A percentile compares a stretch with the other conserved stretches of the same genome.
Conservation (phyloP, 1,139 yeast species). For the Lizanozyma gosingica region DNA sequence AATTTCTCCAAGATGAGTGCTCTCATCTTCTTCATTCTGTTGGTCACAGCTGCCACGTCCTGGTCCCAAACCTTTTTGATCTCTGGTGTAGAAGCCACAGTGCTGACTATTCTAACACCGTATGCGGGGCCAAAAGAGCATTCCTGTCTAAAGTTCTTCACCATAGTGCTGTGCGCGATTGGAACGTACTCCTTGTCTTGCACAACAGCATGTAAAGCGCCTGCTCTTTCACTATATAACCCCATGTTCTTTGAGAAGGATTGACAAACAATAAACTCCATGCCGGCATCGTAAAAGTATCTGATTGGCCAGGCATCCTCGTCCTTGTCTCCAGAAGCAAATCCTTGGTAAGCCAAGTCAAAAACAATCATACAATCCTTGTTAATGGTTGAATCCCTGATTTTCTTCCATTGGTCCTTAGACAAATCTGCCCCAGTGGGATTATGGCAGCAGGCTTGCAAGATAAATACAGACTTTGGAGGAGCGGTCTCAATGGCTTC, state of each 20-base stretch:
- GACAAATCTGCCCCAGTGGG: conserved; percentile 94
- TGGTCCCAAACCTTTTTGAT: conserved; percentile 24
- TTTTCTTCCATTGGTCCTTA: conserved; percentile 67
- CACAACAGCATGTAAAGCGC: conserved; percentile 37
- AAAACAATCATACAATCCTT: conserved; percentile 62
- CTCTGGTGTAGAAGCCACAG: conserved; percentile 16
- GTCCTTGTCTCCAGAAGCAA: conserved; percentile 60
- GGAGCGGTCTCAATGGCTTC: conserved; percentile 23
- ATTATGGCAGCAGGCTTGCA: conserved; percentile 95
- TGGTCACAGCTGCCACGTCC: conserved; percentile 22
- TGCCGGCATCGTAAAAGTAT: conserved; percentile 22
- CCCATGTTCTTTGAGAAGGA: conserved; percentile 98
- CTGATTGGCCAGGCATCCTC: conserved; percentile 29
- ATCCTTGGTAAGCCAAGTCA: conserved; percentile 94
- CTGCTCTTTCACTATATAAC: conserved; percentile 90
- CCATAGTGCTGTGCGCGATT: conserved; percentile 19
- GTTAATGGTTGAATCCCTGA: conserved; percentile 49
- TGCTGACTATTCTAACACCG: conserved; percentile 34
- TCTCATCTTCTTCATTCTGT: conserved; percentile 24
- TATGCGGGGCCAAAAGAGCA: conserved; percentile 40
- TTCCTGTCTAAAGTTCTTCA: conserved; percentile 25
- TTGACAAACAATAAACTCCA: conserved; percentile 58
- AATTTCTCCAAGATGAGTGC: conserved; percentile 18
- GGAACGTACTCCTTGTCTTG: conserved; percentile 13
- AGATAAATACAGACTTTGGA: conserved; percentile 22